Conservation (phyloP, 2,329 filamentous ascomycete species). For the Nemania abortiva region DNA sequence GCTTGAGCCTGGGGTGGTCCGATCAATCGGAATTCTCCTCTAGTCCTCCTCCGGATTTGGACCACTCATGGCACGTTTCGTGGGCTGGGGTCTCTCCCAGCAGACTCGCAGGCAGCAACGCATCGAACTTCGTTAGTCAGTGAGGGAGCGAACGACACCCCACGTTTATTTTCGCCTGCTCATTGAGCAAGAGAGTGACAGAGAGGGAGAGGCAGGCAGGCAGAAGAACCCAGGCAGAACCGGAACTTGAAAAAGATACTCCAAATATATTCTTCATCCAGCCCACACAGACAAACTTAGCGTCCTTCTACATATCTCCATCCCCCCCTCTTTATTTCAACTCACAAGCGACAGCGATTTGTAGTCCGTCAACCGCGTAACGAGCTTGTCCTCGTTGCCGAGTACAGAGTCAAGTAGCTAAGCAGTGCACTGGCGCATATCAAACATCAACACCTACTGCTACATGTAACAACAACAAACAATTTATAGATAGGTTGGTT, state of each 20-base stretch:
- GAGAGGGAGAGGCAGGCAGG: not conserved
- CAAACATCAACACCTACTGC: too few relatives aligned
- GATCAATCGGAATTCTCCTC: slow-evolving; percentile 30
- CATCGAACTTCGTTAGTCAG: slow-evolving; percentile 2
- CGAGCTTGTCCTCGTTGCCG: not conserved
- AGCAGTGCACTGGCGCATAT: too few relatives aligned
- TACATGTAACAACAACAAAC: too few relatives aligned
- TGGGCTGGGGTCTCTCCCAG: slow-evolving; percentile 13
- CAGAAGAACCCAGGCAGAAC: not conserved
- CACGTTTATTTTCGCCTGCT: slow-evolving; percentile 11
- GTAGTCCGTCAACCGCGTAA: not conserved
- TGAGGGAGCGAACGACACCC: slow-evolving; percentile 13
- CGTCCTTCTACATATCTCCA: not conserved
- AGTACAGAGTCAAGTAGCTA: not conserved
- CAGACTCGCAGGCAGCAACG: slow-evolving; percentile 23
- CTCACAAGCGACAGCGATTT: not conserved
- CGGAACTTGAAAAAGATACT: too few relatives aligned
- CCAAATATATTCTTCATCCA: slow-evolving; percentile 10
- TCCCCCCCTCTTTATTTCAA: not conserved
- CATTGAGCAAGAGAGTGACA: too few relatives aligned
- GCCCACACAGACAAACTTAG: not conserved
- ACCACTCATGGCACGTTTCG: slow-evolving; percentile 21
- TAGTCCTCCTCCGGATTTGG: slow-evolving; percentile 6
- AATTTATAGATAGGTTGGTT: too few relatives aligned
- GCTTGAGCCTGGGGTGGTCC: slow-evolving; percentile 23